Conservation (phyloP, 306 rosid genomes). For the Vigna nakashimae region DNA sequence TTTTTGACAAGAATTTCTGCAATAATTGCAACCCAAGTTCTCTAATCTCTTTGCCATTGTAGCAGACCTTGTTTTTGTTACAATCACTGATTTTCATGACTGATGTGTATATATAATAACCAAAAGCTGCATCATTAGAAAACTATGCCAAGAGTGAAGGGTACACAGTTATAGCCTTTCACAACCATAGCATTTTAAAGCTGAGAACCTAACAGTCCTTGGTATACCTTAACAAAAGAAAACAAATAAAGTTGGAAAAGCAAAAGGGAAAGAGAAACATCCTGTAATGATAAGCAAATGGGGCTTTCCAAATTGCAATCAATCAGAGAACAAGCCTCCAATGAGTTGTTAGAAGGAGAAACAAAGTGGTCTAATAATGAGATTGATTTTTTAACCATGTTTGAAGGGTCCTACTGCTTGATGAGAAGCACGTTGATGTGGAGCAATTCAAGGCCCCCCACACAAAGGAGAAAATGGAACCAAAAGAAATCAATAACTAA, state of each 20-base stretch:
- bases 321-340: conserved; percentile 38
- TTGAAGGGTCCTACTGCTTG: conserved; percentile 71
- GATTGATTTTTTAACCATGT: conserved; percentile 43
- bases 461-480: conserved; percentile 41
- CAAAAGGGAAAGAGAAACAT: conserved; percentile 39
- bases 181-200: conserved; percentile 43
- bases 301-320: conserved; percentile 44
- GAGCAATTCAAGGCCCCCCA: conserved; percentile 54
- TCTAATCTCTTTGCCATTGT: conserved; percentile 30
- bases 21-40: conserved; percentile 11
- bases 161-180: conserved; percentile 27
- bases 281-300: conserved; percentile 46
- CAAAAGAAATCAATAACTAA: conserved; percentile 51
- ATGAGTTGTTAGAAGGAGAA: conserved; percentile 50
- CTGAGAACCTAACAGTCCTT: conserved; percentile 34
- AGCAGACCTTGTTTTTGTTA: conserved; percentile 6
- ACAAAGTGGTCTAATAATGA: conserved; percentile 49
- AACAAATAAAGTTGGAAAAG: conserved; percentile 41
- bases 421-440: conserved; percentile 77
- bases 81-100: conserved; percentile 17
- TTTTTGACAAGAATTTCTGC: conserved; percentile 28
- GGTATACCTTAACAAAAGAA: not conserved
- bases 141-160: conserved; percentile 38
- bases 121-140: conserved; percentile 21
- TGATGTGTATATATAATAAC: not conserved